phyloP scores from a whole-genome alignment of 148 eudicot species.

The Oxyria digyna region DNA sequence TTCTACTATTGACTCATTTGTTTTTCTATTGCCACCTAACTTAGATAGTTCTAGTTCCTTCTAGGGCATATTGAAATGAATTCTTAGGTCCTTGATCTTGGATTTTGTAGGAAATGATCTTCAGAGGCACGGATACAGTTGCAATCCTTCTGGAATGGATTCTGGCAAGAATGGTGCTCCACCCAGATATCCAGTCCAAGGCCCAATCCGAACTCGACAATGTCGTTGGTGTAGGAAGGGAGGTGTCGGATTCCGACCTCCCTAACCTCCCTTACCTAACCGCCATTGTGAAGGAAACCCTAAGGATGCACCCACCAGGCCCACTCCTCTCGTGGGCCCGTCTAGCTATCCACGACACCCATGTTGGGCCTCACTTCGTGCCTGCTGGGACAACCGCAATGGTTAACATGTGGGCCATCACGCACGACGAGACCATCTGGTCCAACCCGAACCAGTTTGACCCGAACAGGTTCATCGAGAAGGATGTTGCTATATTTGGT shows the following conservation, averaged over 20 bases:
- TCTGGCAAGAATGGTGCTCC: slow-evolving; percentile 81
- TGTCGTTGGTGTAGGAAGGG: slow-evolving; percentile 24
- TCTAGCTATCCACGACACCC: slow-evolving; percentile 72
- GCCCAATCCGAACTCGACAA: slow-evolving; percentile 62
- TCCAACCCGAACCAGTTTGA: slow-evolving; percentile 38
- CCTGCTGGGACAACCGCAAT: slow-evolving; percentile 92
- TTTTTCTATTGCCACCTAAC: not conserved
- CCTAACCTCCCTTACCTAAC: slow-evolving; percentile 62
- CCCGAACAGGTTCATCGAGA: slow-evolving; percentile 60
- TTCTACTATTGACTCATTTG: not conserved
- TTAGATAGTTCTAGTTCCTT: too few species aligned
- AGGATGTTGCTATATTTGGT: slow-evolving; percentile 56
- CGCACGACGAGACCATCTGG: slow-evolving; percentile 68
- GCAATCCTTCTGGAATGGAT: slow-evolving; percentile 83
- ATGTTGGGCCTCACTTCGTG: slow-evolving; percentile 52
- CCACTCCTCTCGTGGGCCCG: slow-evolving; percentile 97
- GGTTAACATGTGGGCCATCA: slow-evolving; percentile 99
- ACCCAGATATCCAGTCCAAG: slow-evolving; percentile 80
- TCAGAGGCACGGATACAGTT: slow-evolving; percentile 88
- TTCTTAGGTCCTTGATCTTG: not conserved
- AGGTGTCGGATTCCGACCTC: slow-evolving; percentile 50
- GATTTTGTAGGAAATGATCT: slow-evolving; percentile 69
- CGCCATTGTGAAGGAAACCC: slow-evolving; percentile 80
- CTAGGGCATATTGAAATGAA: too few species aligned
- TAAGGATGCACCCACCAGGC: slow-evolving; percentile 88